phyloP scores from a whole-genome alignment of 768 basidiomycete genomes.

The Boletus tylopilopsis region DNA sequence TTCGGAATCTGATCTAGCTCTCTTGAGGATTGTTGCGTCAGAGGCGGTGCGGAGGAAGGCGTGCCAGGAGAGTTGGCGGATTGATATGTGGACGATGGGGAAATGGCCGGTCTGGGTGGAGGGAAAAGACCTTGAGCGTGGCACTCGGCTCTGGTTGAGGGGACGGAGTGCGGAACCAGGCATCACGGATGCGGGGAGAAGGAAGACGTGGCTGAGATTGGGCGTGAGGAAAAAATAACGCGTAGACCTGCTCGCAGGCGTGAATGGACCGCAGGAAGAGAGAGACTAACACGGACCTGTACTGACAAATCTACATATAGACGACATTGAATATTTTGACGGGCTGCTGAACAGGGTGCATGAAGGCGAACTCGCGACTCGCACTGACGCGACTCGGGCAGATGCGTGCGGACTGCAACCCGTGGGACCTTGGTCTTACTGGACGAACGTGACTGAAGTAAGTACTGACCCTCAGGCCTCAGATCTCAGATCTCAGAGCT shows the following conservation, averaged over 20 bases:
- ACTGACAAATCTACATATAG: constrained; percentile 88
- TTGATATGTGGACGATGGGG: constrained; percentile 52
- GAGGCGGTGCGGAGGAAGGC: constrained; percentile 53
- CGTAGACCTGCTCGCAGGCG: constrained; percentile 64
- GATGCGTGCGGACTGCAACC: too few relatives aligned
- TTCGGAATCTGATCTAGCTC: constrained; percentile 67
- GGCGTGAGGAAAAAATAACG: constrained; percentile 52
- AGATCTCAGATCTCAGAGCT: too few relatives aligned
- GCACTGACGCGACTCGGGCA: too few relatives aligned
- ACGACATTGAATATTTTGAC: constrained; percentile 94
- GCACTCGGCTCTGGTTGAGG: constrained; percentile 82
- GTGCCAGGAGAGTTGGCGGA: constrained; percentile 46
- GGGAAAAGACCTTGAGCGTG: constrained; percentile 79
- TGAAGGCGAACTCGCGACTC: too few relatives aligned
- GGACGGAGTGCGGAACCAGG: constrained; percentile 82
- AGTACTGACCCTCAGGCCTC: too few relatives aligned
- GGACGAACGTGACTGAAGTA: too few relatives aligned
- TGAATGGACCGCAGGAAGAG: background rate
- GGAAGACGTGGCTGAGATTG: constrained; percentile 65
- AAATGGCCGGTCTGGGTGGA: constrained; percentile 59
- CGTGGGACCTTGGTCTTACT: too few relatives aligned
- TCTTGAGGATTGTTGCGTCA: constrained; percentile 48
- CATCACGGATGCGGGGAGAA: constrained; percentile 83
- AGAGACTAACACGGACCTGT: constrained; percentile 45
- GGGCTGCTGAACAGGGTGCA: constrained; percentile 39